Base-by-base conservation (phyloP, 768 basidiomycete genomes). In the Fistulinella prunicolor region DNA sequence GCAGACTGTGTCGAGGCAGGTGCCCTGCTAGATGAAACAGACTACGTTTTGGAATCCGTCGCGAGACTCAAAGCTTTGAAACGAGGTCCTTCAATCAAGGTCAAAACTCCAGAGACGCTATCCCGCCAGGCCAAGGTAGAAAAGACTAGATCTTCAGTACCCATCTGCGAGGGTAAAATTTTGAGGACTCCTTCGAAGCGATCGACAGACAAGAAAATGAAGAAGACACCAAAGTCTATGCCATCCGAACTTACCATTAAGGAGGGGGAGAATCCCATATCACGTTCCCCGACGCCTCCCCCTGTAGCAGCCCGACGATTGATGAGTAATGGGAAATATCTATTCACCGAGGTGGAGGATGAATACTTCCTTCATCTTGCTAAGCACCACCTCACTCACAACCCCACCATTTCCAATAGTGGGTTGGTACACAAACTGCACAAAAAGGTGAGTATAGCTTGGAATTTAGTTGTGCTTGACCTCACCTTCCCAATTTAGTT, bases 341-440 rank as follows among this genome's bases (percentile, higher is more conserved):
- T 62, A 14, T 87, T 78, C 58, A 74, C 84, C 4, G 58, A 70
- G 20, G 68, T 63, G 13, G 86, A 88, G 50, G 62, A 68, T 12
- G 70, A 78, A 21, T 85, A 79, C 51, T 68, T 70, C 26, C 47
- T 68, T 29, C 55, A 53, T 19, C 80, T 82, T 59, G 66, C 72
- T 1, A 69, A 70, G 46, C 47, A 79, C 16, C 64, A 82, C 17
- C 61, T 82, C 23, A 67, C 69, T 41, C 69, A 73, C 19, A 78
- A 86, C 57, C 74, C 76, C 17, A 52, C 69, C 10, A 73, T 76
- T 47, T 68, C 77, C 13, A 58, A 60, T 3, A 59, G 45, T 10
- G 63, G 65, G 0, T 59, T 85, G 17, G 59, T 71, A 19, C 50
- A 59, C 20, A 71, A 67, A 32, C 44, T 84, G 13, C 54, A 73